phyloP scores from a whole-genome alignment of 306 rosid genomes.

The Comarum palustre region DNA sequence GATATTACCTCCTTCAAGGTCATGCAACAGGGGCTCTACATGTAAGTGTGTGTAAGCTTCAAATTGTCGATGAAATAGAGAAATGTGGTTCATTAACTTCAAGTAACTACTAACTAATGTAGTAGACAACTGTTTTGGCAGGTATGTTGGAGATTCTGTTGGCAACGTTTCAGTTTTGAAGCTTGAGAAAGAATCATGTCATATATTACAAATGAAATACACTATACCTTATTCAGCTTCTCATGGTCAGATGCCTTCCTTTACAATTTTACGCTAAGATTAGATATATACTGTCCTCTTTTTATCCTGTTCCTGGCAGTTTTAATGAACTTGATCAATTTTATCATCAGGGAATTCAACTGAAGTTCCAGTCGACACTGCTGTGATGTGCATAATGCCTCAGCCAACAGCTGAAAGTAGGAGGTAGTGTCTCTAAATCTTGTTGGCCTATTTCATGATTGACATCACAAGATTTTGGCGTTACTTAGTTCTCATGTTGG shows the following conservation, averaged over 20 bases:
- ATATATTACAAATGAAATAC: conserved; percentile 54
- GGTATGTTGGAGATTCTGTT: conserved; percentile 66
- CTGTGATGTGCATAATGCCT: conserved; percentile 57
- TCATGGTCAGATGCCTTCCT: conserved; percentile 49
- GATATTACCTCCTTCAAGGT: conserved; percentile 61
- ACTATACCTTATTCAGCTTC: conserved; percentile 62
- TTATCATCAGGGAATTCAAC: conserved; percentile 49
- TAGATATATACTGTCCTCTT: neutral
- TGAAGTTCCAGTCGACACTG: conserved; percentile 43
- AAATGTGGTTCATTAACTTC: neutral
- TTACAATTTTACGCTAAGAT: neutral
- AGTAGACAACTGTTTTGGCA: conserved; percentile 34
- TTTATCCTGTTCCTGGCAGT: neutral
- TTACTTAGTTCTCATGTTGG: conserved; percentile 14
- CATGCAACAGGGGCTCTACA: conserved; percentile 48
- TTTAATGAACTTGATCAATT: conserved; percentile 14
- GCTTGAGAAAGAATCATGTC: conserved; percentile 56
- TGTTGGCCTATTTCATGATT: neutral
- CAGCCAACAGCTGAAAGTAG: conserved; percentile 76
- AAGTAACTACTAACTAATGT: conserved; percentile 6
- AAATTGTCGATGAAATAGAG: conserved; percentile 5
- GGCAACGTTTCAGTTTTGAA: conserved; percentile 73
- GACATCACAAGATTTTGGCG: neutral
- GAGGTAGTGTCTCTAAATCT: conserved; percentile 49
- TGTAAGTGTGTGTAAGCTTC: conserved; percentile 51